Conservation (phyloP, 805 yeast species). For the Metschnikowia lunata region DNA sequence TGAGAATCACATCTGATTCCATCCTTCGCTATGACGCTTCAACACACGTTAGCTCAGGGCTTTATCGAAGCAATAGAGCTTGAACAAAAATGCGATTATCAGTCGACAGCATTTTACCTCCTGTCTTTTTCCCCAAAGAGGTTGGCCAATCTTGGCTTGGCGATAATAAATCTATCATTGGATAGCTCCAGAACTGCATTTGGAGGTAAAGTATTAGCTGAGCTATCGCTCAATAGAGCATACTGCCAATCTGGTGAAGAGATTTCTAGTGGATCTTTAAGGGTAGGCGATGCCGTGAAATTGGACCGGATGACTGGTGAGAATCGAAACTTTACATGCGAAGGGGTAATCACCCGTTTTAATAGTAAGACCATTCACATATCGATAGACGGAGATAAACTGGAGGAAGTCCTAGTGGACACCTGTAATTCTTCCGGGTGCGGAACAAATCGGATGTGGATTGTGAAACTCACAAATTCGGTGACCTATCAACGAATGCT, state of each 20-base stretch:
- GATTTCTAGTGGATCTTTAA: constrained; percentile 48
- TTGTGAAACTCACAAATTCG: constrained; percentile 64
- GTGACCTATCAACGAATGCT: constrained; percentile 76
- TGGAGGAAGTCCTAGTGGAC: constrained; percentile 45
- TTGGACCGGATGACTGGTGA: constrained; percentile 43
- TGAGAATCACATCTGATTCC: not conserved
- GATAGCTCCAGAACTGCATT: constrained; percentile 69
- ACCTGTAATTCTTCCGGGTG: constrained; percentile 41
- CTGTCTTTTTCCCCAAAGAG: constrained; percentile 50
- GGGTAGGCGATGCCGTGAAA: constrained; percentile 74
- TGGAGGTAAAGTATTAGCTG: constrained; percentile 70
- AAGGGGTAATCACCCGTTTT: constrained; percentile 62
- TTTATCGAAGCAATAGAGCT: constrained; percentile 32
- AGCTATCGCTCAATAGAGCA: constrained; percentile 54
- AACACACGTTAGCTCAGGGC: constrained; percentile 7
- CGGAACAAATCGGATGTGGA: constrained; percentile 50
- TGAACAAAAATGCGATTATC: constrained; percentile 36
- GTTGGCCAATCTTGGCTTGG: constrained; percentile 70
- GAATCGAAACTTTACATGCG: constrained; percentile 1
- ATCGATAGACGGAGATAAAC: constrained; percentile 50
- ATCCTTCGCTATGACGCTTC: constrained; percentile 4
- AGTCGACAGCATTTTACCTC: constrained; percentile 30
- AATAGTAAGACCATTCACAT: constrained; percentile 47
- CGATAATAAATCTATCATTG: constrained; percentile 60
- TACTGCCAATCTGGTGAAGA: constrained; percentile 27